A percentile compares a stretch with the other conserved stretches of the same genome.
Evolutionary conservation across 768 basidiomycete genomes (phyloP).

Genomic region (Trametes maxima): DNA sequence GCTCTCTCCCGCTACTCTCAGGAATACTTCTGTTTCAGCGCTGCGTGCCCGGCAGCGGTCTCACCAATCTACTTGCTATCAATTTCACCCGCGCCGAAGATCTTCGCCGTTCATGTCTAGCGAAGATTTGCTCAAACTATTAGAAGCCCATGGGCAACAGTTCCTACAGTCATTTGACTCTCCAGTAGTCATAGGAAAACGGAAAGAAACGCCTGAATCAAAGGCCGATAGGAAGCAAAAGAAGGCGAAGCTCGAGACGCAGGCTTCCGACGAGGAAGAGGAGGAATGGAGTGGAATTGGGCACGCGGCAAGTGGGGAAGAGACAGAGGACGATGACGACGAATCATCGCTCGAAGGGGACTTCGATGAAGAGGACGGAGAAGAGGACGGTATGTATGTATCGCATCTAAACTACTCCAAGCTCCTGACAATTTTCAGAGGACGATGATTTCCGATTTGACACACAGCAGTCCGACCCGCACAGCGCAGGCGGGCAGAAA

Average conservation of each 20-base stretch:
- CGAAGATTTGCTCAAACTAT: constrained; percentile 39
- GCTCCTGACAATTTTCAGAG: constrained; percentile 27
- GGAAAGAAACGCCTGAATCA: constrained; percentile 23
- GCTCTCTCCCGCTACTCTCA: no score
- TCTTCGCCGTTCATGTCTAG: constrained; percentile 22
- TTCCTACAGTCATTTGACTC: constrained; percentile 47
- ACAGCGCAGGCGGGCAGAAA: not conserved
- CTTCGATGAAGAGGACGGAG: not conserved
- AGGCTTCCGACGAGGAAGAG: constrained; percentile 28
- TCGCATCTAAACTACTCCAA: not conserved
- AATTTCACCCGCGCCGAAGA: not conserved
- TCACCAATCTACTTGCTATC: not conserved
- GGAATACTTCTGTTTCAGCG: no score
- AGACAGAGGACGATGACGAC: not conserved
- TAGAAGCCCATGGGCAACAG: constrained; percentile 49
- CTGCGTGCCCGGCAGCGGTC: no score
- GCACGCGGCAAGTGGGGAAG: constrained; percentile 12
- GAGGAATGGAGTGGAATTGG: constrained; percentile 49
- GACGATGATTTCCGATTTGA: constrained; percentile 44
- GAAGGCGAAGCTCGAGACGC: constrained; percentile 25
- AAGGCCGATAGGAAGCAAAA: constrained; percentile 9
- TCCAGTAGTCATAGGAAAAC: constrained; percentile 21
- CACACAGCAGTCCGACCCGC: not conserved
- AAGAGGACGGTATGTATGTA: not conserved
- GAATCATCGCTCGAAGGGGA: not conserved